Conservation (phyloP, 495 filamentous ascomycete species). For the Bathelium albidoporum region DNA sequence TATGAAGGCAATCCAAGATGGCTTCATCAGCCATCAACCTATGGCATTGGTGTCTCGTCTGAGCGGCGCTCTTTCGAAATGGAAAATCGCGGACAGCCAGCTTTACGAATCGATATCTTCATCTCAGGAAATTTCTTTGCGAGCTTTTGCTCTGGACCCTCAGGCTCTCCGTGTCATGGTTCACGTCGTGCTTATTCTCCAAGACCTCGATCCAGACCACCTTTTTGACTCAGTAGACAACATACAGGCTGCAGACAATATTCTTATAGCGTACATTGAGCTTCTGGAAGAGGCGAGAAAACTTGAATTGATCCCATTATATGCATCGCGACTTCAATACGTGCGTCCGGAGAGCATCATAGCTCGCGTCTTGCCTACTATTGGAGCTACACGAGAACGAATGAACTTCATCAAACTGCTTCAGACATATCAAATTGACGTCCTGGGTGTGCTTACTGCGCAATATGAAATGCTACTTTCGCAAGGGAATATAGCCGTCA, state of each 20-base stretch:
- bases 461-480: constrained; percentile 18
- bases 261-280: constrained; percentile 73
- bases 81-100: neutral
- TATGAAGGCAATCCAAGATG: constrained; percentile 56
- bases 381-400: constrained; percentile 41
- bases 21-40: constrained; percentile 46
- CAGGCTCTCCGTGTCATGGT: constrained; percentile 24
- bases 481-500: neutral
- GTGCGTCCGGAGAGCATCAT: constrained; percentile 40
- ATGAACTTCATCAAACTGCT: constrained; percentile 42
- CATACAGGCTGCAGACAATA: constrained; percentile 43
- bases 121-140: neutral
- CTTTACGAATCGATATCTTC: neutral
- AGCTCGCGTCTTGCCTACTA: constrained; percentile 46
- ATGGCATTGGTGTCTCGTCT: constrained; percentile 11
- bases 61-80: constrained; percentile 11
- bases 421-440: constrained; percentile 42
- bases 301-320: constrained; percentile 69
- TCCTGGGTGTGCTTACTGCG: constrained; percentile 40
- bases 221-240: neutral
- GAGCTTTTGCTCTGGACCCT: constrained; percentile 9
- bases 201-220: constrained; percentile 10
- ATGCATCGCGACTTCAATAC: constrained; percentile 63
- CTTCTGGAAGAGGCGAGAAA: constrained; percentile 59
- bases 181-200: constrained; percentile 32